A percentile compares a stretch with the other conserved stretches of the same genome.
Evolutionary conservation across 2,329 filamentous ascomycete genomes (phyloP).

Genomic region (Aspergillus pseudonomiae): DNA sequence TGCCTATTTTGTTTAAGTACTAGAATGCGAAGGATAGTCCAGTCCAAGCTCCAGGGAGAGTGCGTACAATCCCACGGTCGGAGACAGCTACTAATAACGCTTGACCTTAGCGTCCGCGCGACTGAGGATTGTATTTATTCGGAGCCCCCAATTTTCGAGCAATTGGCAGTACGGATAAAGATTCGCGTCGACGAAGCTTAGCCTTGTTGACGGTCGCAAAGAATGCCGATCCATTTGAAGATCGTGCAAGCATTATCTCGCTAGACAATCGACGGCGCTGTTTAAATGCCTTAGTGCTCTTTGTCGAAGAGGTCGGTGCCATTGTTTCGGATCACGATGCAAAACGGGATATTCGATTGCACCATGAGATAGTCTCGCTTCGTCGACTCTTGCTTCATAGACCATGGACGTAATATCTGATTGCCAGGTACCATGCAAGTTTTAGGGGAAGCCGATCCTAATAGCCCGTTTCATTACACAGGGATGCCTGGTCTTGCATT

Average conservation of each 20-base stretch:
- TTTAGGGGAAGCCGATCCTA: neutral
- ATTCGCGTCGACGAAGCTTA: neutral
- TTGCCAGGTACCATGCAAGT: neutral
- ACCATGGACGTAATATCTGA: neutral
- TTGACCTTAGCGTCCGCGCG: neutral
- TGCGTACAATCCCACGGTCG: neutral
- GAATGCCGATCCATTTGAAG: neutral
- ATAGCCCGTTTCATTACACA: neutral
- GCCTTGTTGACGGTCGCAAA: neutral
- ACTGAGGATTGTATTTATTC: neutral
- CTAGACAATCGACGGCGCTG: neutral
- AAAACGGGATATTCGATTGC: neutral
- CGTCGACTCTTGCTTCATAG: neutral
- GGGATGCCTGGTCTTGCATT: neutral
- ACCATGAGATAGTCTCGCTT: neutral
- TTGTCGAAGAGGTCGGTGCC: too few species aligned
- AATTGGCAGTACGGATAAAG: neutral
- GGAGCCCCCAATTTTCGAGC: neutral
- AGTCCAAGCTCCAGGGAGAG: neutral
- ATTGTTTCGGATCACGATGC: neutral
- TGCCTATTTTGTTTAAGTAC: neutral
- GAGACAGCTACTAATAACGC: neutral
- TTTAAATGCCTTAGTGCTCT: neutral
- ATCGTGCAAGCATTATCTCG: neutral
- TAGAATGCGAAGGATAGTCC: neutral